phyloP scores from a whole-genome alignment of 1,284 basidiomycete species.

The Pascua guehoae region DNA sequence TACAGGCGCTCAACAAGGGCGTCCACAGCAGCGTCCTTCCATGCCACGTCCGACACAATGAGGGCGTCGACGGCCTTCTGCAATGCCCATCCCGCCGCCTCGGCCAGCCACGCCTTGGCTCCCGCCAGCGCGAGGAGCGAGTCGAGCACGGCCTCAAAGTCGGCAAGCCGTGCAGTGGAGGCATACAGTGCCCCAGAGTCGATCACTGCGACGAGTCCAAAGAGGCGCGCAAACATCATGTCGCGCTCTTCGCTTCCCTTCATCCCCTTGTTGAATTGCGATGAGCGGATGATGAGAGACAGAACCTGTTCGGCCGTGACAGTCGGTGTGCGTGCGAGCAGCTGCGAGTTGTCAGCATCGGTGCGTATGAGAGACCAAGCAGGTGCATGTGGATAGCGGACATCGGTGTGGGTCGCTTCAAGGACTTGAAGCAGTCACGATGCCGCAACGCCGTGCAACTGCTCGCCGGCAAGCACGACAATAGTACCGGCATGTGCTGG shows the following conservation, averaged over 20 bases:
- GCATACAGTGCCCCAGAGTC: slow-evolving; percentile 75
- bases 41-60: slow-evolving; percentile 58
- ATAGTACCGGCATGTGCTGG: too few species aligned
- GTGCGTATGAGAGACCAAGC: too few species aligned
- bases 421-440: too few species aligned
- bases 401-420: too few species aligned
- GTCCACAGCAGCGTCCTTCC: slow-evolving; percentile 67
- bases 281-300: slow-evolving; percentile 66
- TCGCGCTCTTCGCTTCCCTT: slow-evolving; percentile 90
- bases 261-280: slow-evolving; percentile 67
- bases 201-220: slow-evolving; percentile 77
- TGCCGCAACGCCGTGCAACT: too few species aligned
- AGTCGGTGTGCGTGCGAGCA: slow-evolving; percentile 73
- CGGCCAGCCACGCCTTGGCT: slow-evolving; percentile 85
- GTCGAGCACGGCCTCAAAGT: slow-evolving; percentile 63
- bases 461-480: too few species aligned
- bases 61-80: slow-evolving; percentile 63
- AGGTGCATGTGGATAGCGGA: too few species aligned
- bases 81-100: slow-evolving; percentile 86
- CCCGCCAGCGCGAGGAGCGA: slow-evolving; percentile 69
- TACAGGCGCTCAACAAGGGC: slow-evolving; percentile 57
- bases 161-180: slow-evolving; percentile 56
- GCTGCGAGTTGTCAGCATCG: slow-evolving; percentile 51
- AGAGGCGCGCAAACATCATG: slow-evolving; percentile 83
- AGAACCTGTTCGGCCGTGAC: slow-evolving; percentile 73